These are phyloP conservation scores for Acacia crassicarpa DNA, from an alignment of 306 rosid genomes.

Conservation along the genomic window DNA sequence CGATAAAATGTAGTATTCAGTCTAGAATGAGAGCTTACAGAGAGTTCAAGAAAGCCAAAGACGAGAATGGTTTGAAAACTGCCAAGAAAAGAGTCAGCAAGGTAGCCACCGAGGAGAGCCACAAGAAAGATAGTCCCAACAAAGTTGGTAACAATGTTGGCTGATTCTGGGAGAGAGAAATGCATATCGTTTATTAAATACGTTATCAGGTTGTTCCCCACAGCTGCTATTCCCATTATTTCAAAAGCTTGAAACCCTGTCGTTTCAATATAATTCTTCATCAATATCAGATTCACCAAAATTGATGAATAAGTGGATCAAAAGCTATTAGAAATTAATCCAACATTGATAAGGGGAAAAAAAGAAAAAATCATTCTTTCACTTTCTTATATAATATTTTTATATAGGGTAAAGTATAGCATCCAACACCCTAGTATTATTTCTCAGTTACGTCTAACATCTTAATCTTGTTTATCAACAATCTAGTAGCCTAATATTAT, in stretches of 20 bases:
- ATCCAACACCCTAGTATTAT: too few relatives aligned
- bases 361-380: too few relatives aligned
- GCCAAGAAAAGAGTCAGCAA: slow-evolving; percentile 87
- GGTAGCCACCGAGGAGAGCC: slow-evolving; percentile 87
- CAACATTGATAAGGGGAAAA: too few relatives aligned
- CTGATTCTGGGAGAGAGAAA: slow-evolving; percentile 74
- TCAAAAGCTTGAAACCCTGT: slow-evolving; percentile 88
- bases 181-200: slow-evolving; percentile 88
- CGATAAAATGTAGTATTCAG: too few relatives aligned
- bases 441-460: too few relatives aligned
- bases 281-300: too few relatives aligned
- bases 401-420: too few relatives aligned
- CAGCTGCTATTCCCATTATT: slow-evolving; percentile 94
- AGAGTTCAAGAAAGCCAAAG: slow-evolving; percentile 85
- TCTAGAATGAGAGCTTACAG: slow-evolving; percentile 40
- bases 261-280: neutral
- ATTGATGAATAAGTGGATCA: too few relatives aligned
- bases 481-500: too few relatives aligned
- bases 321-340: too few relatives aligned
- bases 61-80: slow-evolving; percentile 87
- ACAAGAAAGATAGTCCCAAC: slow-evolving; percentile 83
- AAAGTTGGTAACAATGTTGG: slow-evolving; percentile 87
- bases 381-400: too few relatives aligned
- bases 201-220: slow-evolving; percentile 96
- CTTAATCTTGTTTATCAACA: too few relatives aligned